Conservation (phyloP, 495 filamentous ascomycete species). For the Usnea hakonensis region DNA sequence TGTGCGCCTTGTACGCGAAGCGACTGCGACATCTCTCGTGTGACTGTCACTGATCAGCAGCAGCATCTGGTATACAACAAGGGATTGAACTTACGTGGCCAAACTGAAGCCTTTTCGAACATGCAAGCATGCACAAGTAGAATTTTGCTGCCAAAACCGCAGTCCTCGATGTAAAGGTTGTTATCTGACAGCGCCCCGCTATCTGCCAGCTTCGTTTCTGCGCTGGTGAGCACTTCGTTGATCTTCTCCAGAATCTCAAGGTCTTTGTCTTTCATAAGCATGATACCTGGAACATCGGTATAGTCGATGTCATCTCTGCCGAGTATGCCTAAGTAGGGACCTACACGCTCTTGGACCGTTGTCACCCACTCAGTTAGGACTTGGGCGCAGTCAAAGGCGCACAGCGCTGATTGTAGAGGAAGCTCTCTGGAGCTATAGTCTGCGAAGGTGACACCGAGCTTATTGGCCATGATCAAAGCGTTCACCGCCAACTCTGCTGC, state of each 20-base stretch:
- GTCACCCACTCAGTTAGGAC: conserved; percentile 95
- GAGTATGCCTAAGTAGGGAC: conserved; percentile 76
- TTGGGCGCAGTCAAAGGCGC: conserved; percentile 92
- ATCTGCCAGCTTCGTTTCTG: conserved; percentile 72
- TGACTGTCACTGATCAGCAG: conserved; percentile 53
- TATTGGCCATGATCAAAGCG: conserved; percentile 83
- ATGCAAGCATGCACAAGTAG: conserved; percentile 80
- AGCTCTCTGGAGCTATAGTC: conserved; percentile 81
- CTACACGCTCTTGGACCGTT: conserved; percentile 90
- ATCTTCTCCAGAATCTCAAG: conserved; percentile 81
- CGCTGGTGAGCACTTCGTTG: conserved; percentile 66
- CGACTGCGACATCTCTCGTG: conserved; percentile 78
- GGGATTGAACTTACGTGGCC: conserved; percentile 63
- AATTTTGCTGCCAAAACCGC: conserved; percentile 79
- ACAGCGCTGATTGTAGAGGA: conserved; percentile 89
- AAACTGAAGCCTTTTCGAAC: conserved; percentile 82
- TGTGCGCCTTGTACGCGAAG: conserved; percentile 79
- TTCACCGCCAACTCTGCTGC: conserved; percentile 93
- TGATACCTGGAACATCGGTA: conserved; percentile 67
- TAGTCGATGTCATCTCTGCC: conserved; percentile 75
- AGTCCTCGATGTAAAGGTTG: conserved; percentile 52
- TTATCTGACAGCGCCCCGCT: conserved; percentile 44
- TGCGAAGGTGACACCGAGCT: conserved; percentile 77
- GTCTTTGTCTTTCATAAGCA: conserved; percentile 91
- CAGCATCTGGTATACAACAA: neutral